Evolutionary conservation across 169 alveolate species (phyloP).

Genomic region (Fabrea salina): DNA sequence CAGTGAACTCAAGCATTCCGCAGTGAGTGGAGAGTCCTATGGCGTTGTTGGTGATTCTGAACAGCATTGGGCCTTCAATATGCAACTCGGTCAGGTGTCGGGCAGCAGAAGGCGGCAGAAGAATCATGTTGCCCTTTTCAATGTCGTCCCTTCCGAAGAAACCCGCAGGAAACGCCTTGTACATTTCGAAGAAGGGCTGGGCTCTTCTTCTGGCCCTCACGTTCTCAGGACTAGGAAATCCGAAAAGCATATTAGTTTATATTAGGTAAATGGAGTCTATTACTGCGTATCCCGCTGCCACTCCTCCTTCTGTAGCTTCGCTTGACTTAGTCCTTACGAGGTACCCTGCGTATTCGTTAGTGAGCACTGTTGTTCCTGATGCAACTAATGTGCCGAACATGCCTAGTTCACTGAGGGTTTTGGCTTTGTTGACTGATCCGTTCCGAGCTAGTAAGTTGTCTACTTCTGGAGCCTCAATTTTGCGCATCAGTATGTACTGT

Average conservation of each 20-base stretch:
- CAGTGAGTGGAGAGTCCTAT: constrained; percentile 80
- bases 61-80: constrained; percentile 61
- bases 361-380: constrained; percentile 29
- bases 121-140: constrained; percentile 60
- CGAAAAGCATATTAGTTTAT: too few relatives aligned
- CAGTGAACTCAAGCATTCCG: constrained; percentile 92
- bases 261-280: constrained; percentile 49
- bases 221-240: too few relatives aligned
- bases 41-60: constrained; percentile 56
- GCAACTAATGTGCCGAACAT: not conserved
- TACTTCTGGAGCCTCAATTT: constrained; percentile 49
- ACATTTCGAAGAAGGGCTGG: constrained; percentile 49
- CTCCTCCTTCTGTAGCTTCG: constrained; percentile 74
- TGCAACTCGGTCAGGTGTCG: constrained; percentile 45
- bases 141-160: constrained; percentile 59
- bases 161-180: constrained; percentile 62
- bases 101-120: constrained; percentile 68
- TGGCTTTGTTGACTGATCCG: constrained; percentile 30
- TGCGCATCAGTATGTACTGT: constrained; percentile 56
- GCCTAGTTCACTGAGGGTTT: not conserved
- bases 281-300: constrained; percentile 70
- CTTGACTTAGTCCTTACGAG: constrained; percentile 67
- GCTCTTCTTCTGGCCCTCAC: too few relatives aligned
- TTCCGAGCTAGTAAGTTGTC: constrained; percentile 36
- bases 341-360: constrained; percentile 64